Evolutionary conservation across 2,329 filamentous ascomycete genomes (phyloP), one percentile per base, ranked within the genome.

Genomic region (Botrytis porri): DNA sequence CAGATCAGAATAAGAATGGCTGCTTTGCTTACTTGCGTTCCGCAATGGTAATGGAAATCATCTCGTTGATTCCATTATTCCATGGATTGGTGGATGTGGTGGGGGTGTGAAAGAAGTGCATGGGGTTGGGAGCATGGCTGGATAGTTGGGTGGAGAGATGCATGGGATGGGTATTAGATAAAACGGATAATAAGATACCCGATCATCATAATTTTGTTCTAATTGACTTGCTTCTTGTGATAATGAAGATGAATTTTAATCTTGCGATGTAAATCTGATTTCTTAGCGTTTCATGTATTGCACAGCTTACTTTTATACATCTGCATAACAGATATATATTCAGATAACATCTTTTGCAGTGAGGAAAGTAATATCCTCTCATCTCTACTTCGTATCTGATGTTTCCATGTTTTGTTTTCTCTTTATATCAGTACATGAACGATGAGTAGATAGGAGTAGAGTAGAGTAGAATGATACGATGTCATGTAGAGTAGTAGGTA

Each of bases 151-250:
- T 39, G 63, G 22, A 65, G 43, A 57, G 67, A 70, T 63, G 43
- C 35, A 63, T 64, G n/a, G 60, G 60, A 63, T 64, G n/a, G 60
- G 60, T 63, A 65, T 45, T 32, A 54, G 10, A 71, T 51, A 64
- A 65, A 71, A 71, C 65, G 69, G 69, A 71, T 71, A 65, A 71
- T 71, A 71, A 71, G 69, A 71, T 65, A 71, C 45, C 66, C 51
- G 32, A 54, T 54, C 64, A 66, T 66, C 45, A 39, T 54, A 39
- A 63, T 64, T 18, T 4, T 64, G 39, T 64, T 10, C 4, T 3
- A 12, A 8, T 7, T 37, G 14, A 10, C 16, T 48, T 65, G 20
- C 8, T 12, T 66, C 32, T 37, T 22, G 43, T 37, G 43, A n/a
- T 12, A 32, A 32, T 60, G 32, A 35, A 25, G 32, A 62, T 41